These are phyloP conservation scores for Citrus sinensis DNA, from an alignment of 345 rosid genomes.

Conservation along the genomic window DNA sequence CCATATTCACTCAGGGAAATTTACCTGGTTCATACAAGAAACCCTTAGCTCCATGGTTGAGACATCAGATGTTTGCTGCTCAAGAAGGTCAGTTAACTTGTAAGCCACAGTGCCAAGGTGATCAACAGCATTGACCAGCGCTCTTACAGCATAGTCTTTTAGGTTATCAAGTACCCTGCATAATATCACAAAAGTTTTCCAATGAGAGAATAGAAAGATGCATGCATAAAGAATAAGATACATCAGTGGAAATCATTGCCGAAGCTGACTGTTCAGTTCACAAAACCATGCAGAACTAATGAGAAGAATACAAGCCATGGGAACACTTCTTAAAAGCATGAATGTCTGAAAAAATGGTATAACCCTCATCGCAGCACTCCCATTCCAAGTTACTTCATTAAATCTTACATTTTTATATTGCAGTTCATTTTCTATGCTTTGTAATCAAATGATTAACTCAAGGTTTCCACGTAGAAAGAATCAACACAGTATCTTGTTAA, in stretches of 20 bases:
- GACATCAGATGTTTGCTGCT: slow-evolving; percentile 74
- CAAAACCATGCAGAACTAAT: not conserved
- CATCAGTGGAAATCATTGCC: slow-evolving; percentile 6
- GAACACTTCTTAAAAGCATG: not conserved
- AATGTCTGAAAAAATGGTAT: not conserved
- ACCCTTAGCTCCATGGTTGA: slow-evolving; percentile 72
- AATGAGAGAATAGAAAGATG: slow-evolving; percentile 7
- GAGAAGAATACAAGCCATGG: not conserved
- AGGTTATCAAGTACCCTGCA: slow-evolving; percentile 91
- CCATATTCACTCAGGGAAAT: not conserved
- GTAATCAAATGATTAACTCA: not conserved
- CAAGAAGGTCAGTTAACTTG: slow-evolving; percentile 84
- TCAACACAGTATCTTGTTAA: not conserved
- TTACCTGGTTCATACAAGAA: slow-evolving; percentile 79
- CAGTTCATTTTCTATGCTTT: not conserved
- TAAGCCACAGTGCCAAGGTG: slow-evolving; percentile 98
- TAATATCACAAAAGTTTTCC: not conserved
- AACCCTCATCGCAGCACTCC: not conserved
- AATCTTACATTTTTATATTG: not conserved
- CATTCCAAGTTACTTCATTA: not conserved
- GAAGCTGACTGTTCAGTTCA: not conserved
- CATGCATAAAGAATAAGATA: not conserved
- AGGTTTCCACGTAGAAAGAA: not conserved
- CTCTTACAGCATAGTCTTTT: slow-evolving; percentile 88
- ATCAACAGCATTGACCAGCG: slow-evolving; percentile 96